phyloP scores from a whole-genome alignment of 2,329 filamentous ascomycete species.

The Triangularia setosa region DNA sequence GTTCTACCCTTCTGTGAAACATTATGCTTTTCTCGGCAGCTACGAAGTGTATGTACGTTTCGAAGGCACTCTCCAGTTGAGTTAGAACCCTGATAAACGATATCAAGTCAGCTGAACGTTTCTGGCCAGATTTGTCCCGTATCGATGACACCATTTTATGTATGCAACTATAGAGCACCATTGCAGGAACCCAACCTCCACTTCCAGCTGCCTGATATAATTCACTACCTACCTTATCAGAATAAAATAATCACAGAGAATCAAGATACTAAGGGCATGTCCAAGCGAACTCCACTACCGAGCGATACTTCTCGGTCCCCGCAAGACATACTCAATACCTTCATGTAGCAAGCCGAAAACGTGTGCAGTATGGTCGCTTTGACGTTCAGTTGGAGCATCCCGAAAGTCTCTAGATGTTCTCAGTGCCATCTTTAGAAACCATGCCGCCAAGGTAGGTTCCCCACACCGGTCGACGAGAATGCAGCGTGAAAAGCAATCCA shows the following conservation, averaged over 20 bases:
- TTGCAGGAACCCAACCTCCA: not conserved
- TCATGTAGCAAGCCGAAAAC: not conserved
- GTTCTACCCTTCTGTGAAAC: too few species aligned
- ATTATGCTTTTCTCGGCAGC: too few species aligned
- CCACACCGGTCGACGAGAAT: not conserved
- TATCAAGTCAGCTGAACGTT: too few species aligned
- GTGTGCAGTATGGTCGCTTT: not conserved
- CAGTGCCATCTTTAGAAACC: not conserved
- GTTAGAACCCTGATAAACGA: too few species aligned
- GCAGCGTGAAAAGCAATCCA: not conserved
- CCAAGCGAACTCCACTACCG: not conserved
- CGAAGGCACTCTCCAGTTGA: too few species aligned
- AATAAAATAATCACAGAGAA: not conserved
- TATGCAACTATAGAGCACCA: too few species aligned
- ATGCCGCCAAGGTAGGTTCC: not conserved
- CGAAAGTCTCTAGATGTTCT: not conserved
- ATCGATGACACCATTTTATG: too few species aligned
- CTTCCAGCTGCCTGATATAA: not conserved
- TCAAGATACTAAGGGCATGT: not conserved
- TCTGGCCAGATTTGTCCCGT: too few species aligned
- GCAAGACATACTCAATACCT: not conserved
- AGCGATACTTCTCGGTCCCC: not conserved
- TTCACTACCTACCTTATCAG: not conserved
- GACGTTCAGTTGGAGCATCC: not conserved
- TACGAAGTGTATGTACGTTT: too few species aligned